Evolutionary conservation across 208 protist species (phyloP).

Genomic region (Crithidia fasciculata): DNA sequence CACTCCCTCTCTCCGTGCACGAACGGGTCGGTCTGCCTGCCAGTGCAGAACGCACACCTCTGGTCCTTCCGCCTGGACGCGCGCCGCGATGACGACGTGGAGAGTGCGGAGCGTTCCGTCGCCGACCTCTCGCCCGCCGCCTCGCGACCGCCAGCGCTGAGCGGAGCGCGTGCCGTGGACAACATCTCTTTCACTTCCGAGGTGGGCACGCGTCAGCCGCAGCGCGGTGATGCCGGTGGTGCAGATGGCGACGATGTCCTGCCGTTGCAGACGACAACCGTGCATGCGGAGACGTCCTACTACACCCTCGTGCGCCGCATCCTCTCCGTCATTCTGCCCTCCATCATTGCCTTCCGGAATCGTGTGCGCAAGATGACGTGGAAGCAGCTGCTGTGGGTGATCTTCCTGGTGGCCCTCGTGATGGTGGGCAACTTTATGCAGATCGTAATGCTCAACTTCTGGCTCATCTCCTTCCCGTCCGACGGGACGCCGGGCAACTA

Average conservation of each 20-base stretch:
- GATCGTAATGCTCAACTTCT: conserved; percentile 90
- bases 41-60: neutral
- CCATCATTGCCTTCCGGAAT: conserved; percentile 7
- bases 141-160: neutral
- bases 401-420: conserved; percentile 59
- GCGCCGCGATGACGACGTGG: neutral
- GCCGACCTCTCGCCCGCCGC: neutral
- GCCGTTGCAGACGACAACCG: neutral
- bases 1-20: conserved; percentile 2
- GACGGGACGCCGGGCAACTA: conserved; percentile 71
- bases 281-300: neutral
- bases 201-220: neutral
- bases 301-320: neutral
- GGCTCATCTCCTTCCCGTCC: conserved; percentile 70
- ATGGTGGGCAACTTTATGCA: conserved; percentile 81
- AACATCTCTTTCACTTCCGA: conserved; percentile 11
- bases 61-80: neutral
- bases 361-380: conserved; percentile 35
- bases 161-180: neutral
- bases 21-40: neutral
- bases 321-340: conserved; percentile 4
- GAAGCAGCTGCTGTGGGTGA: conserved; percentile 51
- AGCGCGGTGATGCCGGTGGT: neutral
- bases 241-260: neutral
- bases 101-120: neutral